Evolutionary conservation across 108 stramenopile genomes (phyloP), one percentile per base, ranked within the genome.

Genomic region (Licmophora abbreviata): DNA sequence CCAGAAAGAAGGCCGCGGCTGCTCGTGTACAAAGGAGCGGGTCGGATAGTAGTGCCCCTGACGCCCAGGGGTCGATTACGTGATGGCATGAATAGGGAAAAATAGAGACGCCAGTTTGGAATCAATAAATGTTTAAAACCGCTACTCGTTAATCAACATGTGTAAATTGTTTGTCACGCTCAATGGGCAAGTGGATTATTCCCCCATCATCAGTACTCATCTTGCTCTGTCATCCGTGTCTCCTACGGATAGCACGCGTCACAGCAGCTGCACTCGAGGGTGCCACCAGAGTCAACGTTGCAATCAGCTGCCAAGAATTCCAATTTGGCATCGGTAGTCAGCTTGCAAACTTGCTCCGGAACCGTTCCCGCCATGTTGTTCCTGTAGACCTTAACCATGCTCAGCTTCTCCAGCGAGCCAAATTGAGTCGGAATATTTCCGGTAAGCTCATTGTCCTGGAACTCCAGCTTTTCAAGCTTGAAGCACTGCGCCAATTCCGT

Each of bases 161-260:
- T n/a, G n/a, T n/a, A n/a, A n/a, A n/a, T n/a, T n/a, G n/a, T n/a
- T n/a, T n/a, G n/a, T n/a, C n/a, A n/a, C n/a, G n/a, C n/a, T n/a
- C n/a, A n/a, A n/a, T n/a, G n/a, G n/a, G n/a, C n/a, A n/a, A n/a
- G n/a, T n/a, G n/a, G n/a, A n/a, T n/a, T n/a, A n/a, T n/a, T n/a
- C n/a, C n/a, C n/a, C n/a, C n/a, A n/a, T n/a, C n/a, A n/a, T n/a
- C n/a, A n/a, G n/a, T n/a, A n/a, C n/a, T n/a, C n/a, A n/a, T n/a
- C n/a, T n/a, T n/a, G n/a, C n/a, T n/a, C n/a, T n/a, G n/a, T n/a
- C n/a, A n/a, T n/a, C n/a, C n/a, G n/a, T n/a, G n/a, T n/a, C n/a
- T n/a, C n/a, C 43, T 50, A 50, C 15, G 48, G 48, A 50, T 50
- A 50, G 29, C 48, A 50, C 24, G 12, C 48, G 3, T 29, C n/a